These are phyloP conservation scores for Metahyphopichia silvanorum DNA, from an alignment of 805 yeast species.

Conservation along the genomic window DNA sequence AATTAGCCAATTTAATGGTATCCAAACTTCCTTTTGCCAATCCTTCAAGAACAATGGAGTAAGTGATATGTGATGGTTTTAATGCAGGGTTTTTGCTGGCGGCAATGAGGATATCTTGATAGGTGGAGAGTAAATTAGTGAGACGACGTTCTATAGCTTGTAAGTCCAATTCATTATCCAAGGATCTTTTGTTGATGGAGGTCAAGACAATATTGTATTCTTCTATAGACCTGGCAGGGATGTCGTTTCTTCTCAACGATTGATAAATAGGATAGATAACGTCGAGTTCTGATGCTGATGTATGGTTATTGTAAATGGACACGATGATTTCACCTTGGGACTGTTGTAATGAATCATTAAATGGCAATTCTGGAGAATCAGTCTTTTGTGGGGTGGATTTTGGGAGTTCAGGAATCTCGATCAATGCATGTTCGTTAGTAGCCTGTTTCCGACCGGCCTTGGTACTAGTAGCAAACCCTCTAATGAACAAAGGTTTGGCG, in stretches of 20 bases:
- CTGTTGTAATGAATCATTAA: constrained; percentile 15
- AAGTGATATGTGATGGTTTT: constrained; percentile 57
- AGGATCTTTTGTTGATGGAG: constrained; percentile 50
- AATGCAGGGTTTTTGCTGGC: constrained; percentile 9
- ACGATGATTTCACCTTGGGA: constrained; percentile 19
- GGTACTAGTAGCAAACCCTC: neutral
- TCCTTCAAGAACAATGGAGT: constrained; percentile 45
- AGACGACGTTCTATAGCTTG: constrained; percentile 54
- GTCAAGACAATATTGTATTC: constrained; percentile 52
- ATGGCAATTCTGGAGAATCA: constrained; percentile 7
- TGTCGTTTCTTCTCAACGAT: constrained; percentile 35
- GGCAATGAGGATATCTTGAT: constrained; percentile 55
- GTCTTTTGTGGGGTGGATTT: neutral
- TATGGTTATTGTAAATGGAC: constrained; percentile 11
- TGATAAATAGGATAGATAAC: constrained; percentile 40
- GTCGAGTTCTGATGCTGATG: constrained; percentile 21
- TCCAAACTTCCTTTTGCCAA: constrained; percentile 48
- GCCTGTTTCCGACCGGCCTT: neutral
- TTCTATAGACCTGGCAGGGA: constrained; percentile 45
- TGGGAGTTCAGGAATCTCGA: neutral
- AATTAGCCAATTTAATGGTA: constrained; percentile 30
- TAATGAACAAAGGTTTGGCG: constrained; percentile 9
- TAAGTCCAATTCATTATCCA: constrained; percentile 34
- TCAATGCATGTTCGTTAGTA: neutral
- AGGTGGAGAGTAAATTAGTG: constrained; percentile 61